phyloP scores from a whole-genome alignment of 805 yeast genomes.

The Grigorovia transvaalensis region DNA sequence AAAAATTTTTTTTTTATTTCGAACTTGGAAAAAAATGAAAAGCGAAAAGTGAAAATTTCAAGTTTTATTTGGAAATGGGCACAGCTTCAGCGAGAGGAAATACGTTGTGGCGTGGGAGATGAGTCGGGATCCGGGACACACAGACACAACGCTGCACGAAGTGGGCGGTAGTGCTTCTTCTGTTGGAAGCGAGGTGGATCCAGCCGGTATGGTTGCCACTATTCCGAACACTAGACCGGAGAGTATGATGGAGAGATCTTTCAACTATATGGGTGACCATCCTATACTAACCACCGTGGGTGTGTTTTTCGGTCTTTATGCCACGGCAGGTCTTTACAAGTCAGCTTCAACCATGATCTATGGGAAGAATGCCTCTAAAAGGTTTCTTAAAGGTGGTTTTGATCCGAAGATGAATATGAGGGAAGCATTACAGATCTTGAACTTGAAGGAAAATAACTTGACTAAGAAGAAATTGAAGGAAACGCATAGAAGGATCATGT shows the following conservation, averaged over 20 bases:
- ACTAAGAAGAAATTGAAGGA: conserved; percentile 65
- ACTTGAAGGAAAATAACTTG: conserved; percentile 56
- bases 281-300: conserved; percentile 69
- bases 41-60: too few species aligned
- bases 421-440: conserved; percentile 81
- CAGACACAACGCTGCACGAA: too few species aligned
- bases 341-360: conserved; percentile 33
- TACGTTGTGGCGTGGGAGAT: too few species aligned
- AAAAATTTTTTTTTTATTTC: neutral
- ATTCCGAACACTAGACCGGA: conserved; percentile 46
- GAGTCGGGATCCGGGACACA: too few species aligned
- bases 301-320: conserved; percentile 50
- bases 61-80: too few species aligned
- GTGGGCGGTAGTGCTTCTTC: too few species aligned
- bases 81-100: too few species aligned
- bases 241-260: conserved; percentile 35
- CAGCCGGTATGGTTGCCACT: neutral
- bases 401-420: conserved; percentile 82
- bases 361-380: conserved; percentile 39
- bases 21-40: too few species aligned
- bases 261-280: conserved; percentile 58
- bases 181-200: neutral
- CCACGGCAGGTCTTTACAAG: conserved; percentile 58
- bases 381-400: conserved; percentile 61
- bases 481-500: conserved; percentile 77